Base-by-base conservation (phyloP, 208 protist species). In the Endotrypanum monterogeii region DNA sequence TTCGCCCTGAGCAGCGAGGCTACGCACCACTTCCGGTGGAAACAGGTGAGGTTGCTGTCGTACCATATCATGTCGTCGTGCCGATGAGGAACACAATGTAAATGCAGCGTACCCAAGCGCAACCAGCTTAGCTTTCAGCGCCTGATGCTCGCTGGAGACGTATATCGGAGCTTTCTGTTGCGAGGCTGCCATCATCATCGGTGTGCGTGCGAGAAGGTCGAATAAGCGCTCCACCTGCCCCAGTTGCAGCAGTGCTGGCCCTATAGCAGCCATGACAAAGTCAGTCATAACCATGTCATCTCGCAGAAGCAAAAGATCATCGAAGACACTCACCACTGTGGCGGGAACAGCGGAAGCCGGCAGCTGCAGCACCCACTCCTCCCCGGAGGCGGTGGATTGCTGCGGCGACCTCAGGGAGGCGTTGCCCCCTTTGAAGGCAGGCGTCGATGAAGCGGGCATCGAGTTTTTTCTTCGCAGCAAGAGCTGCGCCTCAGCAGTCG, bases 241-340 rank as follows among this genome's bases (percentile, higher is more conserved):
- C 14, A 92, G 25, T 67, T 94, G 89, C 63, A 94, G 37, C 46
- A 97, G 83, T 35, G 92, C 85, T 11, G 89, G 82, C 23, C 67
- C 87, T 0, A 91, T 87, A 25, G 73, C 71, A 8, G 71, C 78
- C 81, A 92, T 80, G 39, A 96, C 83, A 16, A 79, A 74, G 61
- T 94, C 89, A 2, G 90, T 94, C 5, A 95, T 62, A 6, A 74
- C 16, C 75, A 89, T 82, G 78, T 96, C 92, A 66, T 96, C 90
- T n/a, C 92, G 83, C 41, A 77, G 44, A 51, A 57, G 62, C 25
- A 96, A 72, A 18, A 96, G 69, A 25, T 81, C 75, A 61, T 96
- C 81, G 23, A 95, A 68, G 12, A 96, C 65, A 6, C 69, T 68
- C 14, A 94, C 82, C 16, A 85, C 84, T 12, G 74, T 80, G 18